Evolutionary conservation across 805 yeast genomes (phyloP).

Genomic region (Yamadazyma laniorum): DNA sequence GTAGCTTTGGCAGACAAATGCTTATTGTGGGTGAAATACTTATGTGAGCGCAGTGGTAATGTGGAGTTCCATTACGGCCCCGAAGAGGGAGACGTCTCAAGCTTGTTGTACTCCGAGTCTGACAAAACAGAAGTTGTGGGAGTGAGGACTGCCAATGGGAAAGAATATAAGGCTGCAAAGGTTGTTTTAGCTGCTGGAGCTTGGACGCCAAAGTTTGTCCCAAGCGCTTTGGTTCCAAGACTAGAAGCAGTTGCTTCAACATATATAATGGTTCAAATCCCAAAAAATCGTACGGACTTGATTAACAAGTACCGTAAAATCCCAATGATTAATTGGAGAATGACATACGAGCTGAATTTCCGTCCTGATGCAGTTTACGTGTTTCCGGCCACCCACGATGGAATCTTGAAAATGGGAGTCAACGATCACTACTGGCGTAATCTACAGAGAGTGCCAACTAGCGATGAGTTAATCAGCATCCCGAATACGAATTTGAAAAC

Average conservation of each 20-base stretch:
- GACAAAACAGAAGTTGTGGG: constrained; percentile 13
- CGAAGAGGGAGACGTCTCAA: constrained; percentile 23
- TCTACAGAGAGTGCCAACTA: not conserved
- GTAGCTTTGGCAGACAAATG: constrained; percentile 32
- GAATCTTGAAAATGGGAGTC: constrained; percentile 1
- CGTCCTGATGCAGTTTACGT: constrained; percentile 1
- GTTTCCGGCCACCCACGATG: constrained; percentile 3
- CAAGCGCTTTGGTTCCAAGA: constrained; percentile 31
- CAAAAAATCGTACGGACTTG: constrained; percentile 28
- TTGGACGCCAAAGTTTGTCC: constrained; percentile 27
- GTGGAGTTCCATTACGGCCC: constrained; percentile 30
- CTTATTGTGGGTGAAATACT: constrained; percentile 27
- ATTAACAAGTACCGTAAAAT: constrained; percentile 25
- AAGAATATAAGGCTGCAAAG: constrained; percentile 20
- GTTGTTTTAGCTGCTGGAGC: constrained; percentile 29
- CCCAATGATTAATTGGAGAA: constrained; percentile 34
- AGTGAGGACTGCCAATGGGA: constrained; percentile 24
- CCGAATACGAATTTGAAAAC: not conserved
- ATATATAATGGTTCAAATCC: constrained; percentile 31
- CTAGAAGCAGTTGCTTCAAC: constrained; percentile 38
- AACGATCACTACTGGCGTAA: constrained; percentile 2
- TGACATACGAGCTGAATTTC: constrained; percentile 1
- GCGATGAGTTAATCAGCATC: not conserved
- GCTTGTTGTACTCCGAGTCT: constrained; percentile 9
- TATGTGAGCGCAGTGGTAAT: constrained; percentile 21